Percentiles rank a stretch among this genome's conserved stretches.
Conservation (phyloP, 176 grass and related monocot genomes). For the Triticum timopheevii region DNA sequence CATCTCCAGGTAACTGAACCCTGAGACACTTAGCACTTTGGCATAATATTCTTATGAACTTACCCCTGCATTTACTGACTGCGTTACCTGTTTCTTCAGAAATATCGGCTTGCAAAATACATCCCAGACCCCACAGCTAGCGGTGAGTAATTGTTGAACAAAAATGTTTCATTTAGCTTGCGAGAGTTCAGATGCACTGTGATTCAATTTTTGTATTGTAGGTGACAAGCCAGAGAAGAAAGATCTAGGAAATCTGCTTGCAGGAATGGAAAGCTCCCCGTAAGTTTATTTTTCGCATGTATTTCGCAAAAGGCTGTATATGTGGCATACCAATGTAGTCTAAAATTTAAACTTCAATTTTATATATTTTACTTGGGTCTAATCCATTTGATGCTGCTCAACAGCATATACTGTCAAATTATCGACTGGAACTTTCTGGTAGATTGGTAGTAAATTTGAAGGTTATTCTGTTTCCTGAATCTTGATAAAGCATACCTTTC, state of each 20-base stretch:
- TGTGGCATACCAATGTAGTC: neutral
- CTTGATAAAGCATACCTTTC: conserved; percentile 3
- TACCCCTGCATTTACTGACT: neutral
- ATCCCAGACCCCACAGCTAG: conserved; percentile 35
- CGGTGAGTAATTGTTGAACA: conserved; percentile 31
- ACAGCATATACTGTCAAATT: neutral
- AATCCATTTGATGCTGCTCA: neutral
- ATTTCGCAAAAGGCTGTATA: neutral
- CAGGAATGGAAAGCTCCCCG: neutral
- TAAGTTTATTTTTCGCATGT: neutral
- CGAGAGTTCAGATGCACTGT: neutral
- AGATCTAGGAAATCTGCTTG: neutral
- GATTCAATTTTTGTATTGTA: neutral
- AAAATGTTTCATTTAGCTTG: neutral
- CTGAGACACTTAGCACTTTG: neutral
- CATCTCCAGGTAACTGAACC: conserved; percentile 35
- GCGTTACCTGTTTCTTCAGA: conserved; percentile 26
- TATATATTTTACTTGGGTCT: too few relatives aligned
- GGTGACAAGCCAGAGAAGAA: neutral
- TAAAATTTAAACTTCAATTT: neutral
- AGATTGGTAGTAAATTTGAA: neutral
- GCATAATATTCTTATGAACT: neutral
- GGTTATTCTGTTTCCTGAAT: neutral
- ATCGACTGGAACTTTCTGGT: neutral
- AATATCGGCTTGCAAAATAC: conserved; percentile 55